A percentile compares a stretch with the other conserved stretches of the same genome.
Evolutionary conservation across 2,329 filamentous ascomycete species (phyloP).

Genomic region (Calonectria honghensis): DNA sequence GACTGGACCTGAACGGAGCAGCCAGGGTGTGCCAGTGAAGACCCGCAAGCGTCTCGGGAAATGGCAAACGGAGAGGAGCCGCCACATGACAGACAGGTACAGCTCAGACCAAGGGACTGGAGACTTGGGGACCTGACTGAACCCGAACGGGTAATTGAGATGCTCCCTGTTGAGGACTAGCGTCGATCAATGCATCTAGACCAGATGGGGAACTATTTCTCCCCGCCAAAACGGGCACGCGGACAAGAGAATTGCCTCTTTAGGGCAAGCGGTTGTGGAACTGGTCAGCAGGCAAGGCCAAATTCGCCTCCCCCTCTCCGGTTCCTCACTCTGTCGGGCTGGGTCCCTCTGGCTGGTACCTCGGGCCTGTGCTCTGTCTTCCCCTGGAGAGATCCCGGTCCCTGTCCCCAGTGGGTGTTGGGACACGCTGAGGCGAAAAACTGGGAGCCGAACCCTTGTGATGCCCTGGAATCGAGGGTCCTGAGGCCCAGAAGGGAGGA

Average conservation of each 20-base stretch:
- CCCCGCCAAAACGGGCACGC: conserved; percentile 47
- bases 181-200: neutral
- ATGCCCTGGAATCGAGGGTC: conserved; percentile 42
- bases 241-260: conserved; percentile 51
- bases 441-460: conserved; percentile 45
- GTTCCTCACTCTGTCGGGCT: conserved; percentile 23
- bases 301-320: conserved; percentile 55
- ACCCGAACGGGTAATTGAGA: conserved; percentile 37
- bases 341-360: conserved; percentile 43
- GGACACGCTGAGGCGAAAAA: conserved; percentile 48
- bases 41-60: conserved; percentile 44
- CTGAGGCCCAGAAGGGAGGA: conserved; percentile 41
- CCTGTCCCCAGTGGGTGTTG: conserved; percentile 44
- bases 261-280: conserved; percentile 49
- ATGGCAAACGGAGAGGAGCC: conserved; percentile 45
- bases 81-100: conserved; percentile 41
- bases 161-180: conserved; percentile 42
- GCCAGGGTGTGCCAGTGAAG: conserved; percentile 30
- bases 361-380: conserved; percentile 51
- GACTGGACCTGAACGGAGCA: conserved; percentile 38
- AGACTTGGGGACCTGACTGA: conserved; percentile 37
- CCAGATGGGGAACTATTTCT: conserved; percentile 35
- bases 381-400: conserved; percentile 52
- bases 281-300: conserved; percentile 54
- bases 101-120: conserved; percentile 29